Conservation (phyloP, 495 filamentous ascomycete genomes). For the Penicillium salamii region DNA sequence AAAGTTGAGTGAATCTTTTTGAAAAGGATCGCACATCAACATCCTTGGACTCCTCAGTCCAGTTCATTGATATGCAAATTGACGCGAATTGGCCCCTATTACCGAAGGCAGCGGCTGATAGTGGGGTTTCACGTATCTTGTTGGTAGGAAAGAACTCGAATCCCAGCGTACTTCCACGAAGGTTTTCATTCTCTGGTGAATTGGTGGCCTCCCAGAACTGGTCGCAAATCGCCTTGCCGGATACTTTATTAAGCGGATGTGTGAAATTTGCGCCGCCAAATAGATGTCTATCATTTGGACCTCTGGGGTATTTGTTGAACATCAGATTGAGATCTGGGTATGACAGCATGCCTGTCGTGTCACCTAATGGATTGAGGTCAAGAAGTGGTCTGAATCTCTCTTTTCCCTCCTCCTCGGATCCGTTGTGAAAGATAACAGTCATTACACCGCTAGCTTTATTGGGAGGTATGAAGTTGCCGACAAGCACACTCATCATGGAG, state of each 20-base stretch:
- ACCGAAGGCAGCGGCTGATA: not conserved
- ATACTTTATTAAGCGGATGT: not conserved
- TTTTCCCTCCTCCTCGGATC: conserved; percentile 2
- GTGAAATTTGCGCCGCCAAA: conserved; percentile 4
- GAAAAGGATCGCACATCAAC: not conserved
- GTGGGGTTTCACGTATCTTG: not conserved
- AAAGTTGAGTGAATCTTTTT: not conserved
- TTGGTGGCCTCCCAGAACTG: conserved; percentile 4
- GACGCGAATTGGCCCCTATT: conserved; percentile 5
- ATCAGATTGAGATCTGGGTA: conserved; percentile 4
- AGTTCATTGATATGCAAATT: conserved; percentile 2
- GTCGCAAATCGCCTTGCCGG: not conserved
- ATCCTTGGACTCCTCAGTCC: conserved; percentile 2
- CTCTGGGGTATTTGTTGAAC: conserved; percentile 5
- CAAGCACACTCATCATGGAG: conserved; percentile 3
- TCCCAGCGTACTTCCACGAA: not conserved
- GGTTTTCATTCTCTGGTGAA: not conserved
- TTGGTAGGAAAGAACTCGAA: conserved; percentile 3
- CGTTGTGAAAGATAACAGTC: conserved; percentile 3
- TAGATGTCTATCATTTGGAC: not conserved
- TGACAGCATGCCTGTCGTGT: not conserved
- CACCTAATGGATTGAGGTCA: not conserved
- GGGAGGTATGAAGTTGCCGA: conserved; percentile 4
- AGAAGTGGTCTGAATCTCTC: conserved; percentile 2
- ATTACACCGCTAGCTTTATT: not conserved